phyloP scores from a whole-genome alignment of 2,329 filamentous ascomycete genomes.

The Hawksworthiomyces lignivorus region DNA sequence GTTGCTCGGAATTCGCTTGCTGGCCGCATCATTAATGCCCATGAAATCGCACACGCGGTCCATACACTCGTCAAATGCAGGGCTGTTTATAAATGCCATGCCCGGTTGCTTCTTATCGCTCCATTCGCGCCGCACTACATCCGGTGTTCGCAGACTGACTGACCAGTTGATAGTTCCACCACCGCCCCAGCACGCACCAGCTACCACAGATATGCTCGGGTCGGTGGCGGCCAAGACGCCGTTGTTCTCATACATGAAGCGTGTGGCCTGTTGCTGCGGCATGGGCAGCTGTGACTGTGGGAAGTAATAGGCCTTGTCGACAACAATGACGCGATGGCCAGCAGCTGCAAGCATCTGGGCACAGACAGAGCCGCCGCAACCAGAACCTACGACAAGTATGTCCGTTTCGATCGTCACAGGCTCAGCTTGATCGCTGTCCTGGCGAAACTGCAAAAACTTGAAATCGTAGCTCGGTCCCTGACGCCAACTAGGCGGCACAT shows the following conservation, averaged over 20 bases:
- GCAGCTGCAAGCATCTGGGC: constrained; percentile 76
- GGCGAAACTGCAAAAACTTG: constrained; percentile 51
- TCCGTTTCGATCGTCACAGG: constrained; percentile 65
- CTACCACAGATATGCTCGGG: constrained; percentile 50
- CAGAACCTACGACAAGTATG: constrained; percentile 78
- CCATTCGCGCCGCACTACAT: constrained; percentile 76
- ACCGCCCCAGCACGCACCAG: constrained; percentile 72
- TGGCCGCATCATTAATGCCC: constrained; percentile 59
- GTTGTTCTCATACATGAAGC: constrained; percentile 62
- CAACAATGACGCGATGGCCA: constrained; percentile 66
- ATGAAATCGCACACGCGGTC: constrained; percentile 73
- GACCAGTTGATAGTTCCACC: constrained; percentile 88
- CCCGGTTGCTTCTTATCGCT: constrained; percentile 49
- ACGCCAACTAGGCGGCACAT: constrained; percentile 43
- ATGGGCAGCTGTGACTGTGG: constrained; percentile 67
- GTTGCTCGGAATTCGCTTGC: constrained; percentile 35
- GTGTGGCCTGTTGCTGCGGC: constrained; percentile 49
- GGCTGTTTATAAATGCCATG: constrained; percentile 65
- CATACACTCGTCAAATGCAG: constrained; percentile 68
- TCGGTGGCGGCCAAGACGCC: constrained; percentile 52
- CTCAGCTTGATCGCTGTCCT: constrained; percentile 18
- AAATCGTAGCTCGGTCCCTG: constrained; percentile 47
- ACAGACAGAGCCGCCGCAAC: constrained; percentile 74
- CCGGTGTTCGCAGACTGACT: constrained; percentile 57
- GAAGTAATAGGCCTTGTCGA: constrained; percentile 67